Conservation (phyloP, 805 yeast species). For the Kazachstania taianensis region DNA sequence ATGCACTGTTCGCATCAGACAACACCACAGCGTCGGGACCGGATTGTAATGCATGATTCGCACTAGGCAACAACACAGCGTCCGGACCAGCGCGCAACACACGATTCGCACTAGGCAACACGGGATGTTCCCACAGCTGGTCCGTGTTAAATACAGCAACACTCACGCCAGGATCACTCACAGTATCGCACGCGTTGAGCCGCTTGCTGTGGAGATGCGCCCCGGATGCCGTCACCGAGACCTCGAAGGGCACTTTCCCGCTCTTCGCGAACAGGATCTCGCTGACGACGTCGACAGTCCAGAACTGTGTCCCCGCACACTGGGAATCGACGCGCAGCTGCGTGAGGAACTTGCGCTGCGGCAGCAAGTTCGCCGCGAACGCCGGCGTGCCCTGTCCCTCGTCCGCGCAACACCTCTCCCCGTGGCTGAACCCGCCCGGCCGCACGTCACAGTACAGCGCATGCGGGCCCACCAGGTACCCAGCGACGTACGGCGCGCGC, state of each 20-base stretch:
- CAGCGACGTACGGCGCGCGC: constrained; percentile 42
- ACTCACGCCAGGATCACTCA: constrained; percentile 30
- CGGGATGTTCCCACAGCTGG: constrained; percentile 54
- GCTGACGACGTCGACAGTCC: constrained; percentile 64
- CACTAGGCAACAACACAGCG: too few species aligned
- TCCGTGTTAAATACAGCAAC: constrained; percentile 45
- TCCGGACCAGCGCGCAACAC: too few species aligned
- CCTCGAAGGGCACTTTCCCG: constrained; percentile 52
- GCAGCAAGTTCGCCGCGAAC: constrained; percentile 57
- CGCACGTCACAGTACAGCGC: constrained; percentile 60
- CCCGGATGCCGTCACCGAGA: constrained; percentile 29
- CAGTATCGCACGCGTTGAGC: neutral
- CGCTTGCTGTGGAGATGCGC: too few species aligned
- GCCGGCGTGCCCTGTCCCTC: constrained; percentile 55
- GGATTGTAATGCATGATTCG: too few species aligned
- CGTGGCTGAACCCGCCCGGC: constrained; percentile 41
- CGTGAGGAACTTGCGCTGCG: constrained; percentile 55
- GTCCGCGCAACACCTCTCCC: constrained; percentile 44
- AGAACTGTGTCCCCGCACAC: constrained; percentile 40
- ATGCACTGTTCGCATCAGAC: too few species aligned
- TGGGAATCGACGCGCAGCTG: constrained; percentile 56
- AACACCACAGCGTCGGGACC: too few species aligned
- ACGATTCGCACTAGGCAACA: too few species aligned
- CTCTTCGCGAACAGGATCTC: constrained; percentile 59
- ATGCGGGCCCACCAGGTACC: constrained; percentile 67